These are phyloP conservation scores for Colletotrichum gigasporum DNA, from an alignment of 2,329 filamentous ascomycete genomes.

Conservation along the genomic window DNA sequence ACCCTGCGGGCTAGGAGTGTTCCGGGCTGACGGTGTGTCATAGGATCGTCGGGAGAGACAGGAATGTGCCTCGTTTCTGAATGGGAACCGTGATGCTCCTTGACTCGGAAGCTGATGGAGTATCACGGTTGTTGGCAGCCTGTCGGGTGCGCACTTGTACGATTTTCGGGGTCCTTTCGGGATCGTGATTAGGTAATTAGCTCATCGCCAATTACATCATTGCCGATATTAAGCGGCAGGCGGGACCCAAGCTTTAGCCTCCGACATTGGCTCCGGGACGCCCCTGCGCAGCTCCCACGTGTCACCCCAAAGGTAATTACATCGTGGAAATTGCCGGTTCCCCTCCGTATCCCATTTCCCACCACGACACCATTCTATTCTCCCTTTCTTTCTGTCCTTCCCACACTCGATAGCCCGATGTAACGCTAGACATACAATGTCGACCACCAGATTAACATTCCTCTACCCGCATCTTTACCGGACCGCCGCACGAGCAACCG, in stretches of 20 bases:
- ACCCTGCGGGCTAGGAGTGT: too few species aligned
- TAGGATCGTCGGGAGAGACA: too few species aligned
- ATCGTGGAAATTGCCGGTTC: slow-evolving; percentile 23
- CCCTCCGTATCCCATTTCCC: background rate
- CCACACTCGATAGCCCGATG: background rate
- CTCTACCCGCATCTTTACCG: slow-evolving; percentile 75
- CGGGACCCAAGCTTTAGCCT: background rate
- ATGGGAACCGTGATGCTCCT: too few species aligned
- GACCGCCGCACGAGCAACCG: slow-evolving; percentile 38
- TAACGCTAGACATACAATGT: slow-evolving; percentile 54
- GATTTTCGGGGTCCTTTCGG: too few species aligned
- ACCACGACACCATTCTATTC: background rate
- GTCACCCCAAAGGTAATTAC: slow-evolving; percentile 1
- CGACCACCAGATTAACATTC: slow-evolving; percentile 70
- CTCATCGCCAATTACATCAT: slow-evolving; percentile 25
- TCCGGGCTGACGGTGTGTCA: too few species aligned
- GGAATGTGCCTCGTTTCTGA: too few species aligned
- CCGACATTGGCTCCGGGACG: slow-evolving; percentile 8
- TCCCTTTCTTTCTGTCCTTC: background rate
- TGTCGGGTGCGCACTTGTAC: too few species aligned
- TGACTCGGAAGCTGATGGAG: background rate
- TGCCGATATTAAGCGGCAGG: slow-evolving; percentile 3
- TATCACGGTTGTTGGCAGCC: too few species aligned
- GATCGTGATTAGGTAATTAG: slow-evolving; percentile 6
- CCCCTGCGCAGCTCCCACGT: slow-evolving; percentile 8